phyloP scores from a whole-genome alignment of 352 stramenopile genomes.

The Phytophthora sansomeana region DNA sequence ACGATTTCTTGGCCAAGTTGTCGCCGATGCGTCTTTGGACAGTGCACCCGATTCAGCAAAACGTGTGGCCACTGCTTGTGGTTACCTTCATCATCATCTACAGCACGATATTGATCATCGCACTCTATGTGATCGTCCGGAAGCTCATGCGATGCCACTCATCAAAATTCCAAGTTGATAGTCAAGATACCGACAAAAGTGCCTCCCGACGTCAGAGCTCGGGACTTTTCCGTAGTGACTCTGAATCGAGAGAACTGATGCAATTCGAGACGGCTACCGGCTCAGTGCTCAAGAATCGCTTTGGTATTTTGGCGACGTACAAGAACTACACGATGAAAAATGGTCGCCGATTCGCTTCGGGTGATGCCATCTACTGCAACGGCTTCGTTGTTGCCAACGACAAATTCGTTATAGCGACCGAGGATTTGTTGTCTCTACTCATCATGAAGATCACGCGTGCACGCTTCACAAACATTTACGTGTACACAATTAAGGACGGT shows the following conservation, averaged over 20 bases:
- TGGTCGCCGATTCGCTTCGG: conserved; percentile 27
- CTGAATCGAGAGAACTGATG: conserved; percentile 27
- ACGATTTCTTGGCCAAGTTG: conserved; percentile 33
- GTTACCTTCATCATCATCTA: conserved; percentile 35
- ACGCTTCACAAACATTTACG: conserved; percentile 55
- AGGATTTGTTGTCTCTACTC: conserved; percentile 48
- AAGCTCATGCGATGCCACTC: conserved; percentile 28
- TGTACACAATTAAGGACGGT: conserved; percentile 49
- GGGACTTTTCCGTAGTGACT: conserved; percentile 17
- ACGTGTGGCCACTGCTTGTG: conserved; percentile 26
- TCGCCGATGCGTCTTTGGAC: conserved; percentile 45
- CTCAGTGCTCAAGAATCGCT: conserved; percentile 40
- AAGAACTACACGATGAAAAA: conserved; percentile 51
- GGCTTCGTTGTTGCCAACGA: conserved; percentile 63
- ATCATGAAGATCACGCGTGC: conserved; percentile 52
- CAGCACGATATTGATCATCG: conserved; percentile 33
- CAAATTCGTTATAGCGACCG: conserved; percentile 57
- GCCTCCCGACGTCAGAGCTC: conserved; percentile 13
- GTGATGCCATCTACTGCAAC: conserved; percentile 65
- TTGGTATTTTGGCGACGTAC: conserved; percentile 49
- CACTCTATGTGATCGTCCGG: conserved; percentile 37
- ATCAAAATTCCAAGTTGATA: conserved; percentile 12
- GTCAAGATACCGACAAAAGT: conserved; percentile 7
- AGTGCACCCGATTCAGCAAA: conserved; percentile 31
- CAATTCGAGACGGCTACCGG: conserved; percentile 47